Percentiles rank a stretch among this genome's conserved stretches.
Evolutionary conservation across 805 yeast genomes (phyloP).

Genomic region (Jamesozyma piceae): DNA sequence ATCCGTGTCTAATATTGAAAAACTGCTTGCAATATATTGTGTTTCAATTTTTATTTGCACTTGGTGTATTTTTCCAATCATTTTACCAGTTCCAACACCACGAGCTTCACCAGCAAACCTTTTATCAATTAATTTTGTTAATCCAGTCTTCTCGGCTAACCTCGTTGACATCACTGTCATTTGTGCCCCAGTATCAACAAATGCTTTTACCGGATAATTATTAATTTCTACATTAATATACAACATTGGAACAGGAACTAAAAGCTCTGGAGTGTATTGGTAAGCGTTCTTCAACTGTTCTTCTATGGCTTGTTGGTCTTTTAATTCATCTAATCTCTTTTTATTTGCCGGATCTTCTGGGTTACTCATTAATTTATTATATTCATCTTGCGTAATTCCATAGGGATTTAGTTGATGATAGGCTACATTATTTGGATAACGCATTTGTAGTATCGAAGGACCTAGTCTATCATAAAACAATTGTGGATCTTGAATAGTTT

Average conservation of each 20-base stretch:
- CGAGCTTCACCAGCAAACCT: conserved; percentile 74
- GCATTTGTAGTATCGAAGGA: conserved; percentile 30
- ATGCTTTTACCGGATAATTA: conserved; percentile 75
- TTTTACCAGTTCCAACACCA: conserved; percentile 81
- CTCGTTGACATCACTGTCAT: conserved; percentile 71
- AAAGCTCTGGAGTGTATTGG: conserved; percentile 85
- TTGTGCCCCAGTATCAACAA: conserved; percentile 96
- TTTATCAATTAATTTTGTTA: conserved; percentile 65
- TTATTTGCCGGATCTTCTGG: conserved; percentile 69
- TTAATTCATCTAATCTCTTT: conserved; percentile 53
- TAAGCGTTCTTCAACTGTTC: conserved; percentile 72
- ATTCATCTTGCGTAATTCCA: conserved; percentile 39
- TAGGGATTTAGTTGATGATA: conserved; percentile 16
- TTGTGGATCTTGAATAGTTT: conserved; percentile 38
- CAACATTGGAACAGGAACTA: conserved; percentile 74
- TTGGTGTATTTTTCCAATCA: conserved; percentile 78
- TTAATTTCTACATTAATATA: conserved; percentile 72
- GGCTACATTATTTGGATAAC: conserved; percentile 5
- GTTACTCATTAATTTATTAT: conserved; percentile 44
- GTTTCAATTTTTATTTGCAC: conserved; percentile 75
- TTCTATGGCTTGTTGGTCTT: conserved; percentile 63
- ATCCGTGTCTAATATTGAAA: conserved; percentile 58
- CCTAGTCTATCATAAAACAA: conserved; percentile 38
- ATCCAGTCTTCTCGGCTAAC: conserved; percentile 63
- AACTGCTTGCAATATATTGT: conserved; percentile 53